Evolutionary conservation across 352 stramenopile species (phyloP), one percentile per base, ranked within the genome.

Genomic region (Plasmopara muralis): DNA sequence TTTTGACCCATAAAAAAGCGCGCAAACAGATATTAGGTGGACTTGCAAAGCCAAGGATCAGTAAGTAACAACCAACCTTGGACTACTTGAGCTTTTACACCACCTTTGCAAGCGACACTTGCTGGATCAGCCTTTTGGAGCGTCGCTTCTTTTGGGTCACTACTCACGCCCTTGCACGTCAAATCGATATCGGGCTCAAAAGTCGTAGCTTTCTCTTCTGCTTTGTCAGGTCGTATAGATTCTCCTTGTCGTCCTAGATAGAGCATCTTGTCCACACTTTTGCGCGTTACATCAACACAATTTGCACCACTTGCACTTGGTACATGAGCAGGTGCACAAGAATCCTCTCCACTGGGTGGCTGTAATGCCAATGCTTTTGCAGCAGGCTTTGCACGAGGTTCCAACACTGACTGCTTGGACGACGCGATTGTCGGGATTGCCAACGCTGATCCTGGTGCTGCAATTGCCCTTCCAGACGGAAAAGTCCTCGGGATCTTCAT

Each of bases 381-480:
- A 38, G 55, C 48, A 30, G 35, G 42, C 28, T 66, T 68, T n/a
- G 51, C 31, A 35, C 33, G 39, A 9, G 58, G 50, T 14, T 34
- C 56, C 16, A 57, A 15, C 4, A 45, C 46, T 35, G 43, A 25
- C 29, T 61, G 51, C 30, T 72, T 66, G 0, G 52, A 43, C 0
- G 51, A 38, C 15, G 55, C 48, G 37, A 53, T 33, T 16, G 28
- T 61, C 15, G 58, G 39, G 28, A 51, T 33, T 9, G 59, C 55
- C 4, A 72, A 45, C 7, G 64, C 64, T 13, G 64, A 59, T 6
- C 64, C 64, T 15, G 64, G 64, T 28, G 64, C 64, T 33, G 64
- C 55, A 52, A 72, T 72, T 5, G 60, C 64, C n/a, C 45, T 57
- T 2, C 60, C 64, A 13, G 64, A 66, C 9, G 52, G 66, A 44